Evolutionary conservation across 768 basidiomycete species (phyloP).

Genomic region (Trichaptum fuscoviolaceum): DNA sequence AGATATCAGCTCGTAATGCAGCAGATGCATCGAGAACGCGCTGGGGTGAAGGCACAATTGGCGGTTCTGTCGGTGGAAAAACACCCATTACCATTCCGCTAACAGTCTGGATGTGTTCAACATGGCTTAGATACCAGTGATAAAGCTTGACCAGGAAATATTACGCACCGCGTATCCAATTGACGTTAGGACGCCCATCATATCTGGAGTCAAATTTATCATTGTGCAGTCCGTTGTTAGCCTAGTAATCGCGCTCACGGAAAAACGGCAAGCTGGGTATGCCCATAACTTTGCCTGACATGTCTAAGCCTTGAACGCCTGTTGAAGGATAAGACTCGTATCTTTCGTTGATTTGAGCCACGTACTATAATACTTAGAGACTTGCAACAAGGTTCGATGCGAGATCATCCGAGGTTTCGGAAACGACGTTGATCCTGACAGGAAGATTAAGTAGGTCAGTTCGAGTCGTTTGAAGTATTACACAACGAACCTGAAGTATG

Average conservation of each 20-base stretch:
- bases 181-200: constrained; percentile 9
- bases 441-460: not conserved
- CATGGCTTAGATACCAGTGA: not conserved
- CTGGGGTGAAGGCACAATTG: constrained; percentile 19
- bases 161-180: constrained; percentile 10
- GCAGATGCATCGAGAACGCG: constrained; percentile 12
- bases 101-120: not conserved
- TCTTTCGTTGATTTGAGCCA: not conserved
- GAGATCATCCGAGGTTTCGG: constrained; percentile 22
- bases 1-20: constrained; percentile 9
- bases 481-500: constrained; percentile 15
- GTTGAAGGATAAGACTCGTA: not conserved
- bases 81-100: constrained; percentile 15
- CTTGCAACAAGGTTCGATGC: constrained; percentile 11
- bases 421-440: constrained; percentile 23
- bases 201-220: constrained; percentile 7
- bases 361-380: constrained; percentile 15
- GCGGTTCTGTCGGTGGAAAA: constrained; percentile 20
- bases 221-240: not conserved
- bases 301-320: constrained; percentile 15
- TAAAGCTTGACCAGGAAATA: not conserved
- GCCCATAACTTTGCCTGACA: constrained; percentile 13
- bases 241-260: constrained; percentile 14
- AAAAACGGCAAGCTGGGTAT: constrained; percentile 19
- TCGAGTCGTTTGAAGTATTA: not conserved